Percentiles rank a stretch among this genome's conserved stretches.
These are phyloP conservation scores for Sporothrix phasma DNA, from an alignment of 2,329 filamentous ascomycete genomes.

Conservation along the genomic window DNA sequence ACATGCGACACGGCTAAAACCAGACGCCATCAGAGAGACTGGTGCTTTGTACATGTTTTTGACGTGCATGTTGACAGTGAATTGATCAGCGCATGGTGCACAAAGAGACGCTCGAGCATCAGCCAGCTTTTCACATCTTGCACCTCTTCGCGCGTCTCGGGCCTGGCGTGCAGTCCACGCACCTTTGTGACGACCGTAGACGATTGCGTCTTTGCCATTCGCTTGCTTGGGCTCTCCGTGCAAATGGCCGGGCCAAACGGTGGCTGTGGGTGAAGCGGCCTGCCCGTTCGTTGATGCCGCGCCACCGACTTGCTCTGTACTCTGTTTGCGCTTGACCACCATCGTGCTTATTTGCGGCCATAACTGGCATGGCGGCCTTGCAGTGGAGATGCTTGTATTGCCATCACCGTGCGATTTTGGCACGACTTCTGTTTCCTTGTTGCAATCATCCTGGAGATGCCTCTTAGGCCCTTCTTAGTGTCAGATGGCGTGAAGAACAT, in stretches of 20 bases:
- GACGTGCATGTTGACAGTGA: no score
- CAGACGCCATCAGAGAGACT: no score
- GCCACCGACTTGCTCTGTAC: not conserved
- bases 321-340: not conserved
- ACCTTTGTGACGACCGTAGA: not conserved
- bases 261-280: not conserved
- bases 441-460: not conserved
- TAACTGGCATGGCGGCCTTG: no score
- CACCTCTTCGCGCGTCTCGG: constrained; percentile 4
- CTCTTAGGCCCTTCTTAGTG: no score
- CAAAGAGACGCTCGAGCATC: no score
- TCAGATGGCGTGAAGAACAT: not conserved
- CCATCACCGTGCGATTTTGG: not conserved
- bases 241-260: not conserved
- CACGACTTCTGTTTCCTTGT: not conserved
- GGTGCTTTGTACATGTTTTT: no score
- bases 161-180: not conserved
- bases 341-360: no score
- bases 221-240: not conserved
- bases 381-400: not conserved
- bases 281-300: constrained; percentile 1
- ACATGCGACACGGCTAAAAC: no score
- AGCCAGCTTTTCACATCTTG: not conserved
- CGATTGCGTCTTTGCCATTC: not conserved
- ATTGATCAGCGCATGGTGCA: no score